These are phyloP conservation scores for Tricharina praecox DNA, from an alignment of 495 filamentous ascomycete genomes.

Conservation along the genomic window DNA sequence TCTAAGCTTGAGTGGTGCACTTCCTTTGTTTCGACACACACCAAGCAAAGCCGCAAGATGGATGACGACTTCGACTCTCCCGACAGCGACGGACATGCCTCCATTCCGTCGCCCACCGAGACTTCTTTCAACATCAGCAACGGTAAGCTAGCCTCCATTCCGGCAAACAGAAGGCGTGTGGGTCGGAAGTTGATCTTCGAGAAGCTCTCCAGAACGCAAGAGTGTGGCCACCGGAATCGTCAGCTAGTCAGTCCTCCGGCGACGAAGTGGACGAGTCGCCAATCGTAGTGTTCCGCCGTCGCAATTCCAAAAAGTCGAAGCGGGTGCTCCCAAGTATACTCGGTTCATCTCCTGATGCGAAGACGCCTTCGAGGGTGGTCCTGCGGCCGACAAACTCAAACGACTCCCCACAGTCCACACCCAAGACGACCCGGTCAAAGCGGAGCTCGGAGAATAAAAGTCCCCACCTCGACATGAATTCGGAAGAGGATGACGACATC, in stretches of 20 bases:
- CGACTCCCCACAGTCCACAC: conserved; percentile 15
- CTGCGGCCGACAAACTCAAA: too few species aligned
- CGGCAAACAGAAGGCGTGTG: too few species aligned
- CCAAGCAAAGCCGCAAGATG: too few species aligned
- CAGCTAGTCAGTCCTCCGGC: conserved; percentile 3
- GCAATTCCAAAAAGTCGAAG: background rate
- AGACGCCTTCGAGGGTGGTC: too few species aligned
- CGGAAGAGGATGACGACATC: too few species aligned
- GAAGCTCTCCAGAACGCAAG: conserved; percentile 1
- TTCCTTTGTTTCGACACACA: too few species aligned
- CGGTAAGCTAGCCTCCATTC: too few species aligned
- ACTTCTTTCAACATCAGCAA: conserved; percentile 22
- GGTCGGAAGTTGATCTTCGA: too few species aligned
- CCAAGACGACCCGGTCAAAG: background rate
- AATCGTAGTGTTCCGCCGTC: background rate
- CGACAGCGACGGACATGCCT: conserved; percentile 25
- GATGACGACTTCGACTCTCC: conserved; percentile 25
- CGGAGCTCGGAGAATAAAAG: background rate
- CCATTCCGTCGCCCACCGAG: conserved; percentile 23
- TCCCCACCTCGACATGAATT: background rate
- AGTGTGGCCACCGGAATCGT: conserved; percentile 8
- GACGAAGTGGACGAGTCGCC: conserved; percentile 5
- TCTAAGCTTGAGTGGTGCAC: too few species aligned
- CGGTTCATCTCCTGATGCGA: conserved; percentile 2
- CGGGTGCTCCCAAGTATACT: background rate